Conservation (phyloP, 2,329 filamentous ascomycete genomes). For the Aspergillus bombycis region DNA sequence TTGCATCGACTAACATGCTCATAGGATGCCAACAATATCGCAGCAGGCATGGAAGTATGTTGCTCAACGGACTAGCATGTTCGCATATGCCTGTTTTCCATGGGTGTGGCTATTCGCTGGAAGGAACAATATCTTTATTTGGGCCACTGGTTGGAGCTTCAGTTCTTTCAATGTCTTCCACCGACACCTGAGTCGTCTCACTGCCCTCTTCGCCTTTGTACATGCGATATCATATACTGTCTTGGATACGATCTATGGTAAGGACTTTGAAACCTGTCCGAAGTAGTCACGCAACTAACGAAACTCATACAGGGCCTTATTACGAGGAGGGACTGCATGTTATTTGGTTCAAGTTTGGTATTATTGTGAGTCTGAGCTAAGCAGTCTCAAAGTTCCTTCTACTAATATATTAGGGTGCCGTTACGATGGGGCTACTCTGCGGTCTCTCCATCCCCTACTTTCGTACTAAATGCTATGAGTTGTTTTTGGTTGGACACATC, state of each 20-base stretch:
- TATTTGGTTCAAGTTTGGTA: constrained; percentile 16
- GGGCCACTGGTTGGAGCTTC: constrained; percentile 67
- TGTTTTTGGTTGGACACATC: no score
- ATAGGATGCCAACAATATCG: constrained; percentile 2
- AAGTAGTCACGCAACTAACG: neutral
- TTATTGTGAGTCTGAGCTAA: no score
- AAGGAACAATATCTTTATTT: constrained; percentile 66
- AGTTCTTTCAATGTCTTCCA: constrained; percentile 67
- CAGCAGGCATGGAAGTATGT: constrained; percentile 52
- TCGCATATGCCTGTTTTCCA: constrained; percentile 63
- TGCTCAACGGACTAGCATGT: constrained; percentile 63
- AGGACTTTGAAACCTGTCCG: neutral
- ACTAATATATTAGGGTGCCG: no score
- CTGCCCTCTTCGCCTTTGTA: constrained; percentile 61
- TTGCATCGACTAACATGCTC: neutral
- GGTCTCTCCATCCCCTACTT: no score
- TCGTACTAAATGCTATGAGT: no score
- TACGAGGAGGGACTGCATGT: neutral
- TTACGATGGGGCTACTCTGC: no score
- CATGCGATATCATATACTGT: constrained; percentile 60
- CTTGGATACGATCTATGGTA: constrained; percentile 17
- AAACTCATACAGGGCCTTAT: neutral
- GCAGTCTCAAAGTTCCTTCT: no score
- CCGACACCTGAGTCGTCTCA: constrained; percentile 63
- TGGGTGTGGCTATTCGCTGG: constrained; percentile 66